A percentile compares a stretch with the other conserved stretches of the same genome.
These are phyloP conservation scores for Chrysoporthe cubensis DNA, from an alignment of 2,329 filamentous ascomycete genomes.

Conservation along the genomic window DNA sequence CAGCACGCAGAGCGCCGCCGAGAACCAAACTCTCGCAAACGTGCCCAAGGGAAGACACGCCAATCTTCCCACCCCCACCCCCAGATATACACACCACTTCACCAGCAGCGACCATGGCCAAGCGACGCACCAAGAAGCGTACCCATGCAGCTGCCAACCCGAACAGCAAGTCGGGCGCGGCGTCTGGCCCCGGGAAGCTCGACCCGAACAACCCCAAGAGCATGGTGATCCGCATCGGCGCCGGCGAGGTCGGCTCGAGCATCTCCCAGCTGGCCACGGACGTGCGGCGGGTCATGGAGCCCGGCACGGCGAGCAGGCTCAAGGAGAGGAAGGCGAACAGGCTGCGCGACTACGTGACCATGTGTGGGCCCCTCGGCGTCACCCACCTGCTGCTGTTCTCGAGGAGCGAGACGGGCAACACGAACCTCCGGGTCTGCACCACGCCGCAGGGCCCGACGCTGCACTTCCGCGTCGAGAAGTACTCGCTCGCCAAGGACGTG, in stretches of 20 bases:
- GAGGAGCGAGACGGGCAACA: constrained; percentile 85
- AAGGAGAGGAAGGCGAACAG: constrained; percentile 90
- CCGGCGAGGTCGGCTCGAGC: constrained; percentile 88
- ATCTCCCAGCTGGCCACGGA: constrained; percentile 91
- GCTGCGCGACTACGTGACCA: constrained; percentile 88
- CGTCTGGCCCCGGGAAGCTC: constrained; percentile 61
- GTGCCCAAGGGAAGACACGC: no score
- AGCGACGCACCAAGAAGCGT: constrained; percentile 82
- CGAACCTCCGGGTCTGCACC: constrained; percentile 84
- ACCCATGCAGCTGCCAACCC: constrained; percentile 75
- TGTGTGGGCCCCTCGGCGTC: constrained; percentile 93
- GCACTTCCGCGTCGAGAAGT: constrained; percentile 92
- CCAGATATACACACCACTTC: not conserved
- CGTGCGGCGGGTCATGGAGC: constrained; percentile 93
- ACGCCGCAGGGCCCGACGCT: constrained; percentile 91
- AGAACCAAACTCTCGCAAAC: not conserved
- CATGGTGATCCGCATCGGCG: constrained; percentile 98
- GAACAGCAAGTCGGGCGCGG: constrained; percentile 54
- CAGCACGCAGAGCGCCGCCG: not conserved
- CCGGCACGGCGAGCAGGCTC: constrained; percentile 84
- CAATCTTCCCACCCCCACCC: no score
- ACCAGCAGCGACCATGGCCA: constrained; percentile 64
- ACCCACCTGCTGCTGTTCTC: constrained; percentile 94
- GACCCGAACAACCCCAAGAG: constrained; percentile 80
- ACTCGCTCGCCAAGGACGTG: constrained; percentile 91